Evolutionary conservation across 2,329 filamentous ascomycete species (phyloP).

Genomic region (Cladosporium velox): DNA sequence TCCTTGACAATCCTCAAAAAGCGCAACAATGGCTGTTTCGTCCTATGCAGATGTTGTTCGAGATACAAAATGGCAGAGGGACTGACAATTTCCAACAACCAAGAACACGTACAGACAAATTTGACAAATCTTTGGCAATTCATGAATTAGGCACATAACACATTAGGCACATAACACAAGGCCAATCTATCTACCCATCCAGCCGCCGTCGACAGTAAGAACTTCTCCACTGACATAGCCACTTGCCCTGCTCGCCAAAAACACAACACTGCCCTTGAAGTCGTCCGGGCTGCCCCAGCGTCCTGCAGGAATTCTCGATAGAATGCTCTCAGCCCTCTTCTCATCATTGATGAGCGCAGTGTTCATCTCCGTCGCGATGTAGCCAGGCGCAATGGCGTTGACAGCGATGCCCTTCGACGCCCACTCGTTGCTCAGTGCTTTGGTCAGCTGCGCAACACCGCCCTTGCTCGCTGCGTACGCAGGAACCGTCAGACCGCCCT

Average conservation of each 20-base stretch:
- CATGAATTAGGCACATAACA: background rate
- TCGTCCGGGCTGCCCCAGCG: constrained; percentile 82
- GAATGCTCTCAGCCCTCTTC: constrained; percentile 68
- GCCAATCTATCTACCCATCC: constrained; percentile 23
- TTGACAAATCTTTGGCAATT: background rate
- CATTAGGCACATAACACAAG: background rate
- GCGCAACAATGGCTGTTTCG: background rate
- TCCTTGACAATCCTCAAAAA: background rate
- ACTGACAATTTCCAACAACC: background rate
- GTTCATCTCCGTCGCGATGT: constrained; percentile 90
- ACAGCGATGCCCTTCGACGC: constrained; percentile 72
- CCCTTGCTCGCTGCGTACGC: constrained; percentile 86
- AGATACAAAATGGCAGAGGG: background rate
- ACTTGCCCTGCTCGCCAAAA: constrained; percentile 71
- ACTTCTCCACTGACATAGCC: constrained; percentile 79
- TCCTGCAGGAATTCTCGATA: constrained; percentile 76
- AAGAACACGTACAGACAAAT: background rate
- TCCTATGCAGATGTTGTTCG: background rate
- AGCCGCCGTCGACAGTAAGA: constrained; percentile 82
- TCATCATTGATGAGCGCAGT: constrained; percentile 71
- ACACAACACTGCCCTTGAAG: constrained; percentile 79
- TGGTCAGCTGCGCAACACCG: constrained; percentile 79
- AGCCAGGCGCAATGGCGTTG: constrained; percentile 84
- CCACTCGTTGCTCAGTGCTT: constrained; percentile 85
- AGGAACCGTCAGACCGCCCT: constrained; percentile 66